These are phyloP conservation scores for Fusarium nelsonii DNA, from an alignment of 2,329 filamentous ascomycete genomes.

Conservation along the genomic window DNA sequence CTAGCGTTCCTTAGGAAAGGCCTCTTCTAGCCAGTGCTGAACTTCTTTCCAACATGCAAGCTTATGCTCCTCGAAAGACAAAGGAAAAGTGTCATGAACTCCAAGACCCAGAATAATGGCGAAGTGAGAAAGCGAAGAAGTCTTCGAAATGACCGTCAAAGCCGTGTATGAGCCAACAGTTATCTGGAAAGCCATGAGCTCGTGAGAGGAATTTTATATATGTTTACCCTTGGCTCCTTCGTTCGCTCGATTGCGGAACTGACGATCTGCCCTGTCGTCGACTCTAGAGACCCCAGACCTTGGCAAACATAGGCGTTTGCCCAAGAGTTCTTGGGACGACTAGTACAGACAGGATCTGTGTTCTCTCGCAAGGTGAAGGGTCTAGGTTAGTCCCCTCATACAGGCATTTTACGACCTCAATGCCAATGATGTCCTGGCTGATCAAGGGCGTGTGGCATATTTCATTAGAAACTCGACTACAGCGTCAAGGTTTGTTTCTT, in stretches of 20 bases:
- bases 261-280: constrained; percentile 30
- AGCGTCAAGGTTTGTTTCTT: constrained; percentile 97
- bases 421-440: constrained; percentile 18
- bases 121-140: constrained; percentile 42
- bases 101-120: constrained; percentile 16
- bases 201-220: constrained; percentile 54
- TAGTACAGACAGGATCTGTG: constrained; percentile 6
- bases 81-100: constrained; percentile 26
- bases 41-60: constrained; percentile 36
- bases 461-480: constrained; percentile 97
- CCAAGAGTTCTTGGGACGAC: constrained; percentile 4
- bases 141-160: constrained; percentile 41
- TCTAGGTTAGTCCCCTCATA: constrained; percentile 17
- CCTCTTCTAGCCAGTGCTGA: constrained; percentile 48
- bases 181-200: constrained; percentile 50
- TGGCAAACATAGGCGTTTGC: constrained; percentile 12
- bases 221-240: constrained; percentile 44
- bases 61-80: constrained; percentile 44
- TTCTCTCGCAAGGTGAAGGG: constrained; percentile 10
- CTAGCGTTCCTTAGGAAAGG: constrained; percentile 27
- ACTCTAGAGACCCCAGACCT: constrained; percentile 1
- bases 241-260: constrained; percentile 33
- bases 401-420: constrained; percentile 25
- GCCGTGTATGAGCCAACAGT: constrained; percentile 40
- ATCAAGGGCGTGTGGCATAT: constrained; percentile 76